Evolutionary conservation across 1,284 basidiomycete genomes (phyloP).

Genomic region (Apiotrichum veenhuisii): DNA sequence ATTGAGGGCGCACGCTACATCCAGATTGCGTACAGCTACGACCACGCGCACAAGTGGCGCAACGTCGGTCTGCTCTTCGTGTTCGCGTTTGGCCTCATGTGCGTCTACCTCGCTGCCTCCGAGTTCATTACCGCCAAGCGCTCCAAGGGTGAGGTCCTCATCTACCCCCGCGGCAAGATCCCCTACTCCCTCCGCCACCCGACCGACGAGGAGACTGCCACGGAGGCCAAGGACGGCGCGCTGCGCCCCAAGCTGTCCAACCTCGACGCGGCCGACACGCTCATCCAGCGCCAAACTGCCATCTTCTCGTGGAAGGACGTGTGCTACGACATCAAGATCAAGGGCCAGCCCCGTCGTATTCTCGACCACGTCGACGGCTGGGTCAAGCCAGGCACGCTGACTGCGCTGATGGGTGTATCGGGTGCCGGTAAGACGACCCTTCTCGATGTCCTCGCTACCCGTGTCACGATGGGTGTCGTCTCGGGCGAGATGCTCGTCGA

Average conservation of each 20-base stretch:
- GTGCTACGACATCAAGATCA: constrained; percentile 60
- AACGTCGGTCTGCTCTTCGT: constrained; percentile 56
- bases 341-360: constrained; percentile 59
- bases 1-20: constrained; percentile 58
- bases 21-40: constrained; percentile 60
- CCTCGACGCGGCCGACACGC: constrained; percentile 25
- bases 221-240: constrained; percentile 24
- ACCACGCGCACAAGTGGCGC: constrained; percentile 63
- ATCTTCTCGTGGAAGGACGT: constrained; percentile 53
- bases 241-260: background rate
- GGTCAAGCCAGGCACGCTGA: constrained; percentile 75
- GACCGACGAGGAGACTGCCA: constrained; percentile 24
- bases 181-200: constrained; percentile 34
- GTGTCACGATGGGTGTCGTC: constrained; percentile 74
- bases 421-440: constrained; percentile 75
- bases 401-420: constrained; percentile 63
- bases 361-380: constrained; percentile 78
- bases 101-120: constrained; percentile 57
- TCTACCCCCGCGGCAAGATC: constrained; percentile 52
- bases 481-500: constrained; percentile 74
- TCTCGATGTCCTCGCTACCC: constrained; percentile 76
- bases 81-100: constrained; percentile 56
- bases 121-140: constrained; percentile 53
- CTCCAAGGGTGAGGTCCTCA: constrained; percentile 55
- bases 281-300: constrained; percentile 49